These are phyloP conservation scores for Cornus suecica DNA, from an alignment of 148 eudicot species.

Conservation along the genomic window DNA sequence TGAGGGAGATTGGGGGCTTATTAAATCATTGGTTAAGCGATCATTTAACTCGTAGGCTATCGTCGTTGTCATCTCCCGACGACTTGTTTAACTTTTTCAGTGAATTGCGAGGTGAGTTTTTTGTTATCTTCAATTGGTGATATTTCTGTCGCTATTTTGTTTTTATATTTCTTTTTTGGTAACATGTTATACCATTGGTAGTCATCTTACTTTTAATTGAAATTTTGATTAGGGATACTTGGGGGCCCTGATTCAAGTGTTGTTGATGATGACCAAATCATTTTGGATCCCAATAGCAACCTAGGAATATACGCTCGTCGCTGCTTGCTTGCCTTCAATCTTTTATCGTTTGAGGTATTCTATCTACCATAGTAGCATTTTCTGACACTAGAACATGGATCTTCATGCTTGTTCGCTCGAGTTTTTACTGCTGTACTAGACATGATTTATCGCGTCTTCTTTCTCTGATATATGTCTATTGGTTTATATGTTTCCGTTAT, in stretches of 20 bases:
- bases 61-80: slow-evolving; percentile 70
- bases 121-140: background rate
- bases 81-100: slow-evolving; percentile 83
- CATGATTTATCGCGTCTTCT: no score
- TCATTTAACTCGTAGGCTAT: slow-evolving; percentile 51
- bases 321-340: slow-evolving; percentile 75
- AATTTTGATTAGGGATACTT: slow-evolving; percentile 49
- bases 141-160: background rate
- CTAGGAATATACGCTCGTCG: slow-evolving; percentile 78
- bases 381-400: no score
- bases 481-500: background rate
- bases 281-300: slow-evolving; percentile 79
- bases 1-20: slow-evolving; percentile 59
- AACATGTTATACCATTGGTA: background rate
- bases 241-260: slow-evolving; percentile 62
- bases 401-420: no score
- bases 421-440: no score
- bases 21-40: slow-evolving; percentile 54
- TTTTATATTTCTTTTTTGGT: background rate
- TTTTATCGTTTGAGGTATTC: slow-evolving; percentile 83
- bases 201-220: no score
- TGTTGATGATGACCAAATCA: slow-evolving; percentile 86
- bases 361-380: background rate
- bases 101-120: slow-evolving; percentile 65
- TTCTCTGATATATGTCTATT: no score